phyloP scores from a whole-genome alignment of 352 stramenopile species.

The Pythium coloratum region DNA sequence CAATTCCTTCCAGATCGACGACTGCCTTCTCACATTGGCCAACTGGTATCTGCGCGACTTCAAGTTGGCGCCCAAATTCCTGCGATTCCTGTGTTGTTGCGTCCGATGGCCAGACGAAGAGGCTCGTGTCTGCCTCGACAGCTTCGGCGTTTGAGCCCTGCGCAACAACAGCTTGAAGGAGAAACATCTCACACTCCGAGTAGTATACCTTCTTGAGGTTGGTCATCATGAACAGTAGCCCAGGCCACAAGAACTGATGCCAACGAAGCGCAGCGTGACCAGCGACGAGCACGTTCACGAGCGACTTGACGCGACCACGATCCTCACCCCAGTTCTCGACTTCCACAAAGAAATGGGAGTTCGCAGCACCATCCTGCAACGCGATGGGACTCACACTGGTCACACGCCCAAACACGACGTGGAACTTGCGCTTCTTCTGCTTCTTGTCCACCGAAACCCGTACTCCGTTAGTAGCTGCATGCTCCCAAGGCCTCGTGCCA shows the following conservation, averaged over 20 bases:
- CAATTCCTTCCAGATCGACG: constrained; percentile 17
- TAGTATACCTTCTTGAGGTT: constrained; percentile 70
- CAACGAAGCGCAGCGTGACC: constrained; percentile 36
- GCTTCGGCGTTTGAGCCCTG: background rate
- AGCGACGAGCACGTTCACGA: constrained; percentile 56
- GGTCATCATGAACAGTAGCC: constrained; percentile 46
- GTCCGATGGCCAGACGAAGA: constrained; percentile 4
- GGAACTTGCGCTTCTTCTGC: constrained; percentile 35
- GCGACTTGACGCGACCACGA: background rate
- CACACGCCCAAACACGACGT: constrained; percentile 52
- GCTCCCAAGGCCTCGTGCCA: constrained; percentile 29
- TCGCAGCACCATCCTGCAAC: constrained; percentile 34
- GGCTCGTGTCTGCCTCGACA: background rate
- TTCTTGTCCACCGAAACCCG: constrained; percentile 12
- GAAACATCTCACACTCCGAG: constrained; percentile 55
- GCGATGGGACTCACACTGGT: constrained; percentile 57
- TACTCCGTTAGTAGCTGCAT: constrained; percentile 3
- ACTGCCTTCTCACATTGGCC: background rate
- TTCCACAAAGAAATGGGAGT: constrained; percentile 68
- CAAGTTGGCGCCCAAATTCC: background rate
- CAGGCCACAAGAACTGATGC: constrained; percentile 49
- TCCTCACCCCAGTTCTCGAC: constrained; percentile 34
- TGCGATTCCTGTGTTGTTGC: background rate
- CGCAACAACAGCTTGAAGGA: constrained; percentile 42
- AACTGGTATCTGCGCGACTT: background rate